Evolutionary conservation across 1,139 yeast species (phyloP).

Genomic region (Suhomyces kunorum): DNA sequence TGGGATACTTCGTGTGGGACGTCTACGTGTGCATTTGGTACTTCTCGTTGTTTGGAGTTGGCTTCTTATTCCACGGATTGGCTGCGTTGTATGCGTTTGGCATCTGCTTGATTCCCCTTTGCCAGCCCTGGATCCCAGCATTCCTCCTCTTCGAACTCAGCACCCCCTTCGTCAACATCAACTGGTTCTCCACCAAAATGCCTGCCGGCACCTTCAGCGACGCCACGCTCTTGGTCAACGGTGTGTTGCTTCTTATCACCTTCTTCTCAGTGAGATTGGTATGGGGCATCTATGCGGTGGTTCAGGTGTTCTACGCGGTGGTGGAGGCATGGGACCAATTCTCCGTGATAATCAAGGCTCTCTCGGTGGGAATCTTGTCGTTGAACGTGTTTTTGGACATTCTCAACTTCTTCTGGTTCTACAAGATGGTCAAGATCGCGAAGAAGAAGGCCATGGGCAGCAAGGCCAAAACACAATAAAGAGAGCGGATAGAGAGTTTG

Average conservation of each 20-base stretch:
- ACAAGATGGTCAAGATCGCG: conserved; percentile 80
- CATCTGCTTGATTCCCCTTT: conserved; percentile 51
- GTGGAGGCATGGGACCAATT: conserved; percentile 35
- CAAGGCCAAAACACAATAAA: conserved; percentile 9
- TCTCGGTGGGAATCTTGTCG: conserved; percentile 51
- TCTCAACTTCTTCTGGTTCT: conserved; percentile 77
- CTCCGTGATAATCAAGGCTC: conserved; percentile 17
- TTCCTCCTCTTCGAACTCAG: conserved; percentile 87
- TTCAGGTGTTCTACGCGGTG: conserved; percentile 54
- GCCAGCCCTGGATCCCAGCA: conserved; percentile 77
- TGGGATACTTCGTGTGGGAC: conserved; percentile 96
- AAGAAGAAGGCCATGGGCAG: conserved; percentile 35
- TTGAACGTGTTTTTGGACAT: conserved; percentile 67
- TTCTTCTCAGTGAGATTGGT: conserved; percentile 79
- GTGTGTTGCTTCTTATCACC: conserved; percentile 61
- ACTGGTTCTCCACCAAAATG: conserved; percentile 84
- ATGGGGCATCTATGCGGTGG: conserved; percentile 85
- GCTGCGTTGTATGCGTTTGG: conserved; percentile 77
- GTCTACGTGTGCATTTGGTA: conserved; percentile 61
- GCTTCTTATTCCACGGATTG: conserved; percentile 83
- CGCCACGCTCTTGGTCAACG: conserved; percentile 61
- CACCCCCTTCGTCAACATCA: conserved; percentile 88
- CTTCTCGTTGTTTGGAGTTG: conserved; percentile 70
- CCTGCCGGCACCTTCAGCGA: conserved; percentile 60
- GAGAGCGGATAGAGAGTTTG: background rate